Percentiles rank a stretch among this genome's conserved stretches.
These are phyloP conservation scores for Clavaria fumosa DNA, from an alignment of 768 basidiomycete genomes.

Conservation along the genomic window DNA sequence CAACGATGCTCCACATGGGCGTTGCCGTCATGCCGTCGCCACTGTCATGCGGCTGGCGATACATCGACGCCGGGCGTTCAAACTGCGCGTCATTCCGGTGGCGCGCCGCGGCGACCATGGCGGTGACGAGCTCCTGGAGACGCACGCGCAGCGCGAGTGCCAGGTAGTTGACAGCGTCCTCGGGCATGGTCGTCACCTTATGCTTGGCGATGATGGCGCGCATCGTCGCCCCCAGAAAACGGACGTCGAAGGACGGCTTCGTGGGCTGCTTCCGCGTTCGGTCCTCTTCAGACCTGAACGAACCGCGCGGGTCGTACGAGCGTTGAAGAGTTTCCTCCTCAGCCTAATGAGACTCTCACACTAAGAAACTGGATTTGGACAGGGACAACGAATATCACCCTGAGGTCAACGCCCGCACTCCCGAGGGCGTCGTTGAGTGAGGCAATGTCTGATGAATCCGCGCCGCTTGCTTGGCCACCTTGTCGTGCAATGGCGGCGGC, in stretches of 20 bases:
- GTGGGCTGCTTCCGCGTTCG: constrained; percentile 62
- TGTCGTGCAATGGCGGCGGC: constrained; percentile 4
- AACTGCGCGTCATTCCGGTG: constrained; percentile 63
- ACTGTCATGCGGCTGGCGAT: too few relatives aligned
- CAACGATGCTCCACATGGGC: constrained; percentile 72
- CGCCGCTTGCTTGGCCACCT: constrained; percentile 17
- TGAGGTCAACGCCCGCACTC: constrained; percentile 76
- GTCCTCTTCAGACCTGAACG: constrained; percentile 59
- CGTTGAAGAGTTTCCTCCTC: constrained; percentile 75
- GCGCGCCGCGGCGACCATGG: constrained; percentile 50
- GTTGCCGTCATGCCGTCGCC: too few relatives aligned
- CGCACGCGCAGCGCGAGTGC: constrained; percentile 67
- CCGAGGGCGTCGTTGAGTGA: constrained; percentile 75
- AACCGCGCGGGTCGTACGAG: constrained; percentile 41
- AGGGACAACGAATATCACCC: constrained; percentile 28
- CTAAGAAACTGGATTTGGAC: background rate
- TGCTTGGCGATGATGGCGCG: constrained; percentile 51
- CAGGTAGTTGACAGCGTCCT: constrained; percentile 63
- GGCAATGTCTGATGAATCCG: constrained; percentile 56
- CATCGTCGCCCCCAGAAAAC: constrained; percentile 50
- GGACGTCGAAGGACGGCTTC: constrained; percentile 54
- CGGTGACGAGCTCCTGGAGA: constrained; percentile 49
- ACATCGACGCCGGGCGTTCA: constrained; percentile 48
- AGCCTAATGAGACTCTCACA: constrained; percentile 32
- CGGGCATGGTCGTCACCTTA: constrained; percentile 48